Evolutionary conservation across 2,329 filamentous ascomycete genomes (phyloP).

Genomic region (Stemphylium vesicarium): DNA sequence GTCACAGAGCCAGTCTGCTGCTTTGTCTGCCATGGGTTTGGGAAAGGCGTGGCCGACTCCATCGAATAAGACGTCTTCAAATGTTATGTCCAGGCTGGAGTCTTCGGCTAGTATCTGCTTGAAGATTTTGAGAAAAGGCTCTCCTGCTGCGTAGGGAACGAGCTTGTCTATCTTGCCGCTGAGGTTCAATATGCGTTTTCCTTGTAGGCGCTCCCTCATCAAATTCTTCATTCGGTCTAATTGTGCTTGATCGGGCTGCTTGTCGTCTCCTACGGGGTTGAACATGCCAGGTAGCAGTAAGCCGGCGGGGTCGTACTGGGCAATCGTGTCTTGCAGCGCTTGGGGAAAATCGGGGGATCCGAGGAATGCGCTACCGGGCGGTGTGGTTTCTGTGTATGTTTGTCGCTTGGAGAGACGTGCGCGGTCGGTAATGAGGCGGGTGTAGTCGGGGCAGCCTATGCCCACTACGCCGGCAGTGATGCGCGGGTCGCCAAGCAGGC

Average conservation of each 20-base stretch:
- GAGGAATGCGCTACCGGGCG: slow-evolving; percentile 68
- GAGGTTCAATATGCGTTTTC: slow-evolving; percentile 46
- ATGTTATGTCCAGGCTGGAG: slow-evolving; percentile 54
- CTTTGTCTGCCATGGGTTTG: slow-evolving; percentile 69
- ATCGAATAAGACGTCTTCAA: slow-evolving; percentile 72
- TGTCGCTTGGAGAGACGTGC: slow-evolving; percentile 72
- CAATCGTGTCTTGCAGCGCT: slow-evolving; percentile 68
- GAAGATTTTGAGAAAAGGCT: slow-evolving; percentile 68
- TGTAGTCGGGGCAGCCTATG: slow-evolving; percentile 90
- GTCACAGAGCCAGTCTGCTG: slow-evolving; percentile 66
- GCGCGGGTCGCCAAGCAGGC: slow-evolving; percentile 76
- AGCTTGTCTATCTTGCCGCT: slow-evolving; percentile 73
- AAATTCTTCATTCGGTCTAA: slow-evolving; percentile 33
- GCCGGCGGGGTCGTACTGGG: slow-evolving; percentile 75
- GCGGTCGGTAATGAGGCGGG: slow-evolving; percentile 78
- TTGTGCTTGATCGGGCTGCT: slow-evolving; percentile 45
- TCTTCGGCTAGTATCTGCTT: slow-evolving; percentile 64
- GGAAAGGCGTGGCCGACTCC: slow-evolving; percentile 74
- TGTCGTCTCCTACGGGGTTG: slow-evolving; percentile 30
- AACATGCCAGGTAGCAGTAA: slow-evolving; percentile 63
- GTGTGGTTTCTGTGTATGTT: slow-evolving; percentile 63
- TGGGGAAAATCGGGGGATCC: slow-evolving; percentile 79
- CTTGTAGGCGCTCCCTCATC: slow-evolving; percentile 56
- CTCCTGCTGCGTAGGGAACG: slow-evolving; percentile 69
- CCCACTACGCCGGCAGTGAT: slow-evolving; percentile 79